These are phyloP conservation scores for Cordyceps cicadae DNA, from an alignment of 2,329 filamentous ascomycete genomes.

Conservation along the genomic window DNA sequence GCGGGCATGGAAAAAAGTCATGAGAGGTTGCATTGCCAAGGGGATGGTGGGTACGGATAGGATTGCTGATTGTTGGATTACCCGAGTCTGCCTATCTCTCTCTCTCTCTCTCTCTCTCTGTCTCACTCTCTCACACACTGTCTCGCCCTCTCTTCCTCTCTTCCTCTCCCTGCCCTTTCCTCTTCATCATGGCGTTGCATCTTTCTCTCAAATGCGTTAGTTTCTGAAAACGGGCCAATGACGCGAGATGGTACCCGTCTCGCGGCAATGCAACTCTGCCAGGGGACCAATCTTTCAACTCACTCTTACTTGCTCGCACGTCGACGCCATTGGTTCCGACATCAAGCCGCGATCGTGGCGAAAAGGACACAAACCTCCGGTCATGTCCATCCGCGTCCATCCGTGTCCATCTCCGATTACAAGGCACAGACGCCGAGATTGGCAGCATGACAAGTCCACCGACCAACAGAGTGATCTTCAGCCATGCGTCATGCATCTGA, in stretches of 20 bases:
- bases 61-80: not conserved
- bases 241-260: not conserved
- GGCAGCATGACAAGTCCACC: not conserved
- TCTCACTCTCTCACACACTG: too few species aligned
- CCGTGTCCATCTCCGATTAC: not conserved
- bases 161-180: not conserved
- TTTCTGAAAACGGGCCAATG: not conserved
- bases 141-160: too few species aligned
- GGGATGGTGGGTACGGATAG: not conserved
- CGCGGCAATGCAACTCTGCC: not conserved
- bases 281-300: not conserved
- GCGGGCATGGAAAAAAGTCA: too few species aligned
- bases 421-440: not conserved
- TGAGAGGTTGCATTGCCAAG: not conserved
- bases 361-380: not conserved
- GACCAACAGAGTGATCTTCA: not conserved
- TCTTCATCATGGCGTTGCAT: not conserved
- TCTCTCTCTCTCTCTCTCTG: too few species aligned
- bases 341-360: not conserved
- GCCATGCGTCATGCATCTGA: too few species aligned
- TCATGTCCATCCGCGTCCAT: not conserved
- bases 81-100: not conserved
- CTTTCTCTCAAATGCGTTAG: too few species aligned
- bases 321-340: not conserved
- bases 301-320: too few species aligned